Conservation (phyloP, 2,329 filamentous ascomycete species). For the Xylariaceae sp. region DNA sequence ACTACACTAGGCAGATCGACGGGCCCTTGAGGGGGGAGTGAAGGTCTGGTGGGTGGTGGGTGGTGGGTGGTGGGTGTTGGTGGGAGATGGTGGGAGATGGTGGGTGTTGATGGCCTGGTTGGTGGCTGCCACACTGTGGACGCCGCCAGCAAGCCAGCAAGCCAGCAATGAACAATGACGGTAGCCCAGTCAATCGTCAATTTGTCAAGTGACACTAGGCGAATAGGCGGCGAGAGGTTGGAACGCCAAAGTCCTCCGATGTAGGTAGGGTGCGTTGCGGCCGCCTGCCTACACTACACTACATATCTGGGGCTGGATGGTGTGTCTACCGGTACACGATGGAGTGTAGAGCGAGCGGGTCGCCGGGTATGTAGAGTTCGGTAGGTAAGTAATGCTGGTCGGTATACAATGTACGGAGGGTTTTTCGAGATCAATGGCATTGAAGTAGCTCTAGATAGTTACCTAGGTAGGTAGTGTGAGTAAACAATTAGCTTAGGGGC, state of each 20-base stretch:
- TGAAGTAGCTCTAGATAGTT: not conserved
- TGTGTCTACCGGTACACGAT: not conserved
- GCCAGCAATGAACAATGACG: not conserved
- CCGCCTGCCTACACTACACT: slow-evolving; percentile 3
- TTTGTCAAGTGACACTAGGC: slow-evolving; percentile 6
- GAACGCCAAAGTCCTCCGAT: slow-evolving; percentile 13
- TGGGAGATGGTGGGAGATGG: not conserved
- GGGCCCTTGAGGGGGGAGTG: slow-evolving; percentile 9
- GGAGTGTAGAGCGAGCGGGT: not conserved
- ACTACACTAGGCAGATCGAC: slow-evolving; percentile 7
- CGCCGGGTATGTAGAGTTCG: not conserved
- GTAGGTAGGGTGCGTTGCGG: slow-evolving; percentile 6
- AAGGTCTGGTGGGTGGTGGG: not conserved
- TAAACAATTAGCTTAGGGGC: not conserved
- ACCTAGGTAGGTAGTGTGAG: not conserved
- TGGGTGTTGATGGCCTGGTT: not conserved
- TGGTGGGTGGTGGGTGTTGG: not conserved
- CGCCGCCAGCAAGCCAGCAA: slow-evolving; percentile 4
- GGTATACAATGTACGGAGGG: not conserved
- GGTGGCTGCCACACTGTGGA: slow-evolving; percentile 1
- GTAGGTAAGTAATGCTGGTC: not conserved
- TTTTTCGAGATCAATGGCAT: not conserved
- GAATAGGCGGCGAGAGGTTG: slow-evolving; percentile 10
- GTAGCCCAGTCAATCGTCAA: slow-evolving; percentile 8
- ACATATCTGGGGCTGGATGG: slow-evolving; percentile 15